Conservation (phyloP, 2,329 filamentous ascomycete genomes). For the Westerdykella sp. region DNA sequence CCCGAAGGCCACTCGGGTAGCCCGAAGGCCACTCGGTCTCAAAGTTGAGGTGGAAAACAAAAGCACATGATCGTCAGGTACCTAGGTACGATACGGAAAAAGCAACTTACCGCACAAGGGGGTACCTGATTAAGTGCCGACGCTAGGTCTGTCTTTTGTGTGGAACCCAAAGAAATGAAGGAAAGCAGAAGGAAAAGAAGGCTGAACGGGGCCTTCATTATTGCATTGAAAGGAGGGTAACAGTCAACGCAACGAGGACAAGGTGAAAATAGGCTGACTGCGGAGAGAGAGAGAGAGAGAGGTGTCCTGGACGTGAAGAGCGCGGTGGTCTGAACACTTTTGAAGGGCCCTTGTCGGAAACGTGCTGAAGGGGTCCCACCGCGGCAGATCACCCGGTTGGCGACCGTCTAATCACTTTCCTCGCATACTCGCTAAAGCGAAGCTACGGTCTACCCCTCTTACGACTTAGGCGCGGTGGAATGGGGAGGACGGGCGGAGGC, state of each 20-base stretch:
- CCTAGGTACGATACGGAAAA: background rate
- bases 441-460: too few relatives aligned
- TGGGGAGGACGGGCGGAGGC: too few relatives aligned
- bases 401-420: too few relatives aligned
- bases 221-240: constrained; percentile 1
- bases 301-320: background rate
- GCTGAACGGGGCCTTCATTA: constrained; percentile 6
- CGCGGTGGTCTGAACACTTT: background rate
- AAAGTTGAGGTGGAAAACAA: too few relatives aligned
- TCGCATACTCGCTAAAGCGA: too few relatives aligned
- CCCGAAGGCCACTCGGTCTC: too few relatives aligned
- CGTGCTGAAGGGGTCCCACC: too few relatives aligned
- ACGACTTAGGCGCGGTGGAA: too few relatives aligned
- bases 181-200: constrained; percentile 9
- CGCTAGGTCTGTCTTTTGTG: constrained; percentile 2
- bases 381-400: too few relatives aligned
- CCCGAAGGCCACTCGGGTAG: background rate
- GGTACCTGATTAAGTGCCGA: constrained; percentile 4
- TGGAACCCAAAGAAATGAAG: constrained; percentile 1
- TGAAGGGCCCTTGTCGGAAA: too few relatives aligned
- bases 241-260: too few relatives aligned
- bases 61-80: too few relatives aligned
- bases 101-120: constrained; percentile 5
- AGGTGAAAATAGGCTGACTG: background rate
- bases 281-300: background rate